Conservation (phyloP, 345 rosid genomes). For the Geranium rotundifolium region DNA sequence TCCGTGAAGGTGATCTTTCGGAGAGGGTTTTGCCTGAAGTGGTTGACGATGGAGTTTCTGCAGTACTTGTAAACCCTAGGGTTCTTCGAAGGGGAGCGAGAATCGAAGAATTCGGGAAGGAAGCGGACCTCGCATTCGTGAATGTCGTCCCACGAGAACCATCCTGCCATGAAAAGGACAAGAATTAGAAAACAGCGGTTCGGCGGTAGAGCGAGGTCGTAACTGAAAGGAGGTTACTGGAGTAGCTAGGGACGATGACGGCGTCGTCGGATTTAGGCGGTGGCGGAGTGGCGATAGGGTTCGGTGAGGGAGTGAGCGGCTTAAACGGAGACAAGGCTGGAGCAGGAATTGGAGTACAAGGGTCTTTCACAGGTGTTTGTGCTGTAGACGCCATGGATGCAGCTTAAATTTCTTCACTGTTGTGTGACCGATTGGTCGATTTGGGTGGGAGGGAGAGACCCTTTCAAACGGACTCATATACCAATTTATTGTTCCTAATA, state of each 20-base stretch:
- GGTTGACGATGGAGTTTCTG: slow-evolving; percentile 66
- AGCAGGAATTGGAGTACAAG: not conserved
- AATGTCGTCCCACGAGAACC: slow-evolving; percentile 62
- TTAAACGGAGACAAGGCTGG: slow-evolving; percentile 8
- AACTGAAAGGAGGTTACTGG: slow-evolving; percentile 38
- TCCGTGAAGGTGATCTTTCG: slow-evolving; percentile 75
- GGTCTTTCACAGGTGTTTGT: slow-evolving; percentile 17
- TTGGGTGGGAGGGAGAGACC: not conserved
- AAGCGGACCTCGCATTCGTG: slow-evolving; percentile 67
- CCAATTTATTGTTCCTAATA: too few relatives aligned
- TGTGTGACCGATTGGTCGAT: slow-evolving; percentile 4
- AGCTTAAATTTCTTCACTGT: not conserved
- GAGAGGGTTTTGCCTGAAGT: slow-evolving; percentile 46
- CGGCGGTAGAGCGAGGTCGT: not conserved
- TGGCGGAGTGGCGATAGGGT: slow-evolving; percentile 15
- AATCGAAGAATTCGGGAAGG: slow-evolving; percentile 71
- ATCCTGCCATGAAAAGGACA: slow-evolving; percentile 27
- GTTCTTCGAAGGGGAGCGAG: slow-evolving; percentile 50
- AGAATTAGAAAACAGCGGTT: not conserved
- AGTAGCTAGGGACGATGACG: slow-evolving; percentile 65
- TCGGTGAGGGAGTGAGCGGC: slow-evolving; percentile 8
- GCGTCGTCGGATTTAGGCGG: slow-evolving; percentile 25
- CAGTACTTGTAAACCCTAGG: slow-evolving; percentile 50
- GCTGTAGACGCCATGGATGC: slow-evolving; percentile 25
- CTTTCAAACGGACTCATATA: too few relatives aligned